phyloP scores from a whole-genome alignment of 768 basidiomycete genomes.

The Leucocoprinus leucothites region DNA sequence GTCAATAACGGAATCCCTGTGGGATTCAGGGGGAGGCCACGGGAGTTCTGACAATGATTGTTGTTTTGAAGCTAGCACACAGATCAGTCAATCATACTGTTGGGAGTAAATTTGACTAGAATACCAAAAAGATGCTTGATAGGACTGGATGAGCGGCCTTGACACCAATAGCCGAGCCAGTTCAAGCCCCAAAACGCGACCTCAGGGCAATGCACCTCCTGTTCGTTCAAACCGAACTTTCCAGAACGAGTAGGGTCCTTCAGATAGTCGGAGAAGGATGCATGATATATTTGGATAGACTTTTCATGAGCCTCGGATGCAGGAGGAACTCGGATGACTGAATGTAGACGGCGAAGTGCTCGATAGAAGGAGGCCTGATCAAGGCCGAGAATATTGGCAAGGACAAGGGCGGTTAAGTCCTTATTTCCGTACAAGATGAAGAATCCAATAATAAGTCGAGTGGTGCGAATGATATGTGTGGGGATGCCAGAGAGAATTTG shows the following conservation, averaged over 20 bases:
- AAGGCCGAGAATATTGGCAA: not conserved
- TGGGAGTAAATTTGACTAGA: no score
- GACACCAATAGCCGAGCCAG: no score
- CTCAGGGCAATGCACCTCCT: no score
- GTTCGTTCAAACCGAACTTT: no score
- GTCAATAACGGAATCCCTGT: no score
- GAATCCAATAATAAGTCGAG: not conserved
- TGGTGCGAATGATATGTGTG: not conserved
- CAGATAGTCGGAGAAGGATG: not conserved
- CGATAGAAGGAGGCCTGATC: not conserved
- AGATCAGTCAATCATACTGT: no score
- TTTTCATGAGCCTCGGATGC: not conserved
- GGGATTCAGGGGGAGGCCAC: no score
- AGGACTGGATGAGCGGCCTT: no score
- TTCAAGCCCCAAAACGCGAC: no score
- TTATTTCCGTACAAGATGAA: not conserved
- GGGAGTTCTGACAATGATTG: no score
- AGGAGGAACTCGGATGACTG: not conserved
- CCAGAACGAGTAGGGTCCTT: not conserved
- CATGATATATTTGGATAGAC: not conserved
- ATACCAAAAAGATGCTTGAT: no score
- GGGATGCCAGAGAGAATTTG: not conserved
- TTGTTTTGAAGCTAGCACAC: no score
- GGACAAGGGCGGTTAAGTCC: not conserved
- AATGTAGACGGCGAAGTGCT: not conserved